Evolutionary conservation across 23 red algal species (phyloP), one percentile per base, ranked within the genome.

Genomic region (Chondrus crispus): DNA sequence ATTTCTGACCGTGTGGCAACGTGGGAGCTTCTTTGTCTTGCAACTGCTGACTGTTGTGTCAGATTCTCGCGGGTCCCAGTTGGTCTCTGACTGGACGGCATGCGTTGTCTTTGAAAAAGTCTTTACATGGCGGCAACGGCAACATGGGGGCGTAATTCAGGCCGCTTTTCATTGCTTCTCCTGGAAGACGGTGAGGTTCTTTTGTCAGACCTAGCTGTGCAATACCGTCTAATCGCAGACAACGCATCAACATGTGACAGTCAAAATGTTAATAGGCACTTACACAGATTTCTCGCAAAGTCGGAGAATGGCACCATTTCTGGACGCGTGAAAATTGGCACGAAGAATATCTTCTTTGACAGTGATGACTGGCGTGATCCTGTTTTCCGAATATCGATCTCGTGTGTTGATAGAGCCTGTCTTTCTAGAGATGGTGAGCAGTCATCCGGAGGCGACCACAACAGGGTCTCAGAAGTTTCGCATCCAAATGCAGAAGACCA

Each of bases 281-380:
- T 47, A 39, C 89, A 83, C 26, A 75, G 72, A n/a, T 50, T 90
- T 63, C 35, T 90, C 3, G 24, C 46, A 26, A 64, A 62, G 42
- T 81, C 58, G 22, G 36, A 69, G 6, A 75, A 76, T 24, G 53
- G 55, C 28, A 73, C 72, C 47, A 81, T 81, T 60, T n/a, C 39
- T 39, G 89, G 89, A 38, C 55, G 77, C 5, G 77, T 92, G 37
- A 92, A 92, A 46, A 37, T 92, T 75, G 89, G 77, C 46, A 84
- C 89, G 2, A 71, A 73, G 45, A 82, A 84, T 45, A n/a, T 92
- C 45, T 92, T 84, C 63, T 92, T 92, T 53, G 89, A 82, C 51
- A 73, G 77, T 43, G 89, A 92, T 45, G 89, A 92, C 52, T 82
- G 77, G 89, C 52, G 89, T 35, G 77, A 92, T 62, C 89, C 89